Evolutionary conservation across 176 grass and related monocot species (phyloP).

Genomic region (Typha latifolia): DNA sequence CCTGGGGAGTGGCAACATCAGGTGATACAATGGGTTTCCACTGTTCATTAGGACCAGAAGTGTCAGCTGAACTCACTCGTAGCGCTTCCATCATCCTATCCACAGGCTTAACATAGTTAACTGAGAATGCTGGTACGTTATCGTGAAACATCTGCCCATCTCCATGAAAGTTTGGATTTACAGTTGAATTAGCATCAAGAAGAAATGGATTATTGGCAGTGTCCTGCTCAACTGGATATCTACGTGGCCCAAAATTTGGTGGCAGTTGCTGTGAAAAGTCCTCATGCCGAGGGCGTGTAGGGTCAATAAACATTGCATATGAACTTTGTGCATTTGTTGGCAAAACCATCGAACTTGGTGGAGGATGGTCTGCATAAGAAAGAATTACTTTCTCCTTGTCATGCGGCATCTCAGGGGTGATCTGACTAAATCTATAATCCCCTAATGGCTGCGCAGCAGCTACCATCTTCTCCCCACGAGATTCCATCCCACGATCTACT

Average conservation of each 20-base stretch:
- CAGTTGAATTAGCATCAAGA: constrained; percentile 41
- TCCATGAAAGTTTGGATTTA: constrained; percentile 31
- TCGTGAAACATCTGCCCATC: constrained; percentile 31
- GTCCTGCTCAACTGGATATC: constrained; percentile 30
- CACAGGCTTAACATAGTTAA: constrained; percentile 36
- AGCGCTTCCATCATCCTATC: constrained; percentile 55
- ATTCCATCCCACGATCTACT: constrained; percentile 5
- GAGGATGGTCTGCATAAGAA: constrained; percentile 10
- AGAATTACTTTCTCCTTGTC: constrained; percentile 30
- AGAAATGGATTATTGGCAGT: constrained; percentile 25
- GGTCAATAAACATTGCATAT: constrained; percentile 1
- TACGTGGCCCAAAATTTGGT: constrained; percentile 21
- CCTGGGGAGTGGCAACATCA: constrained; percentile 37
- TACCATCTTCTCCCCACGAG: constrained; percentile 6
- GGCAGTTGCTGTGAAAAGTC: constrained; percentile 24
- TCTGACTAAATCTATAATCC: constrained; percentile 42
- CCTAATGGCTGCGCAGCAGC: constrained; percentile 14
- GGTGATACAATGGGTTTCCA: constrained; percentile 21
- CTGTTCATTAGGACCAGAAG: constrained; percentile 29
- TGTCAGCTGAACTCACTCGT: constrained; percentile 23
- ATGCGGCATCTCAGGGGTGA: constrained; percentile 25
- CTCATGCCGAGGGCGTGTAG: neutral
- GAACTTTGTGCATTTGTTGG: neutral
- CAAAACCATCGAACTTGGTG: constrained; percentile 12
- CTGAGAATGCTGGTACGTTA: constrained; percentile 22